Evolutionary conservation across 2,329 filamentous ascomycete genomes (phyloP), one percentile per base, ranked within the genome.

Genomic region (Madurella mycetomatis): DNA sequence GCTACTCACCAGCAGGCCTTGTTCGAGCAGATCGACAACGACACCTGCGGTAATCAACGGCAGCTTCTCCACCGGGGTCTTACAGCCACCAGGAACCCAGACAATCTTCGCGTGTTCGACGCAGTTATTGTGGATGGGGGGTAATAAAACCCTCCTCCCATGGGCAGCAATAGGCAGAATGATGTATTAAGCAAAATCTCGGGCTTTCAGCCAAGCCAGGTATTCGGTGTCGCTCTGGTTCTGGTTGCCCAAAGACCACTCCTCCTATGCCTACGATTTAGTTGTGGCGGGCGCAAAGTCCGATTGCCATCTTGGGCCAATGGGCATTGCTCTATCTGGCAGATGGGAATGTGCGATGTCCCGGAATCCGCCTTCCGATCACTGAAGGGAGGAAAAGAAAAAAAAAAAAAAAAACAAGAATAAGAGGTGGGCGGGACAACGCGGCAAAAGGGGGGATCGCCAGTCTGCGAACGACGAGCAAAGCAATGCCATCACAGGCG

Each of bases 401-500:
- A 9, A 9, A 17, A 19, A n/a, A 19, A 11, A 41, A 9, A 41
- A 5, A 41, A 7, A 15, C 39, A 9, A 5, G 39, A 41, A 9
- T 5, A n/a, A 17, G 11, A 25, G 16, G 19, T 25, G 25, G 7
- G 25, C 25, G 25, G 17, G 7, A 13, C 17, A 19, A 19, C 11
- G 41, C 41, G 12, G 41, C 19, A 43, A 25, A 15, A 12, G 41
- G 41, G 40, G n/a, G 40, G n/a, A 41, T 41, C 9, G 40, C 16
- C 40, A 41, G 40, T 16, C 12, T 16, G 25, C n/a, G 40, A 41
- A 40, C 8, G 32, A 40, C 39, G 25, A 34, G 30, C 7, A 19
- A 19, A 32, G 17, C 15, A 50, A 47, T 46, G 53, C 17, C 44
- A 48, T 47, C 48, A 51, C 31, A 42, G 30, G 19, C 18, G 39